These are phyloP conservation scores for Candida maltosa DNA, from an alignment of 805 yeast species.

Conservation along the genomic window DNA sequence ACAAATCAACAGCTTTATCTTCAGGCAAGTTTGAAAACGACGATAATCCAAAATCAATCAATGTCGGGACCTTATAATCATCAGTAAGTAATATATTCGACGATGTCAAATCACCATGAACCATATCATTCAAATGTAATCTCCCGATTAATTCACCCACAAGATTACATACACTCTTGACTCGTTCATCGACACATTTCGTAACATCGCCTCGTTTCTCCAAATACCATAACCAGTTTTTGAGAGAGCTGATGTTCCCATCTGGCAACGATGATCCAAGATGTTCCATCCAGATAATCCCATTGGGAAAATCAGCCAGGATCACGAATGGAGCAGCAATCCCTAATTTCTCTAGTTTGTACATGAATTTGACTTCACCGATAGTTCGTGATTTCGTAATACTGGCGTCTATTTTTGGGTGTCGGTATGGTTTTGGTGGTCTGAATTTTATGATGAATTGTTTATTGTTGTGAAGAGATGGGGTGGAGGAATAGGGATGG, in stretches of 20 bases:
- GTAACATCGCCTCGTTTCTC: constrained; percentile 28
- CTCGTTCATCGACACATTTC: constrained; percentile 29
- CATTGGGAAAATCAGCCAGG: constrained; percentile 74
- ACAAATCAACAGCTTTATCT: constrained; percentile 95
- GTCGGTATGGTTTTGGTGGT: constrained; percentile 89
- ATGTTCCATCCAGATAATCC: constrained; percentile 85
- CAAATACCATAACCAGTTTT: constrained; percentile 69
- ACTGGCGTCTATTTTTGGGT: constrained; percentile 71
- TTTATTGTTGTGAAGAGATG: constrained; percentile 20
- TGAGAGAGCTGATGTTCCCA: constrained; percentile 58
- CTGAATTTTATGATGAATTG: constrained; percentile 74
- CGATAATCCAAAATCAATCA: constrained; percentile 92
- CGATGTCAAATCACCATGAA: constrained; percentile 93
- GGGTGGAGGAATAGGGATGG: constrained; percentile 60
- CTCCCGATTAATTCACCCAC: constrained; percentile 71
- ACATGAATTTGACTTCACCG: constrained; percentile 78
- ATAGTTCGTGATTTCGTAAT: constrained; percentile 79
- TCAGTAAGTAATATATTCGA: constrained; percentile 69
- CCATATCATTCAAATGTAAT: constrained; percentile 71
- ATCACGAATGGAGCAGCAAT: constrained; percentile 70
- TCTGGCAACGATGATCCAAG: constrained; percentile 56
- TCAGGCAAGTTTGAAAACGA: constrained; percentile 73
- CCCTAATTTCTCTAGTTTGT: constrained; percentile 50
- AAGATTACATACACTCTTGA: constrained; percentile 39
- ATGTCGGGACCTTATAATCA: constrained; percentile 38